Base-by-base conservation (phyloP, 129 eudicot genomes). In the Escallonia rubra region DNA sequence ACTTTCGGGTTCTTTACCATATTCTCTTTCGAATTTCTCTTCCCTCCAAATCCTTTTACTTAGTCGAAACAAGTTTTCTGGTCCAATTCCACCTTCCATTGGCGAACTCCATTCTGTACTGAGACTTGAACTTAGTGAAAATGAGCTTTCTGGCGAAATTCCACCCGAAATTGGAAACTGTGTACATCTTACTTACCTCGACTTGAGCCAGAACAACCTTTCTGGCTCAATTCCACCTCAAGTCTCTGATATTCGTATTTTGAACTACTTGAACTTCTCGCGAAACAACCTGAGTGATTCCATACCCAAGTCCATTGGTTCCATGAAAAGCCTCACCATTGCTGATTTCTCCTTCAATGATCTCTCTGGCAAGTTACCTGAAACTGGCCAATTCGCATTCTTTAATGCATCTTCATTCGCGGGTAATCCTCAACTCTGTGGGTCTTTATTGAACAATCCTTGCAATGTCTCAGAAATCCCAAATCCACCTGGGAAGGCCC, bases 341-440 rank as follows among this genome's bases (percentile, higher is more conserved):
- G 95, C 85, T 9, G 99, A 93, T 64, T 93, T 93, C 47, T 84
- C 99, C 10, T 93, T 80, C 85, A 93, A 93, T 44, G 79, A 93
- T 74, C 75, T 93, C 59, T 89, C 96, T 0, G 99, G 99, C 5
- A 72, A 78, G 68, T 62, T 93, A 41, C 99, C 99, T 0, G 96
- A 82, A 66, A 57, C 85, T 0, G 96, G 96, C 12, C 98, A 89
- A 65, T 93, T 89, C 57, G 59, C 83, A 6, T 79, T 74, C 72
- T 85, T 93, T 73, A 93, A 93, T 15, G 96, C 90, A 6, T 76
- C 96, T 43, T 86, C 99, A 0, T 93, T 89, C 41, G 85, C 80
- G 8, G 96, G 96, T 42, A 93, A 93, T 70, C 95, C 96, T n/a
- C 80, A 65, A 66, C 92, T 93, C 59, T 93, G 99, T 68, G 99